A percentile compares a stretch with the other conserved stretches of the same genome.
Conservation (phyloP, 768 basidiomycete genomes). For the Boletales sp. region DNA sequence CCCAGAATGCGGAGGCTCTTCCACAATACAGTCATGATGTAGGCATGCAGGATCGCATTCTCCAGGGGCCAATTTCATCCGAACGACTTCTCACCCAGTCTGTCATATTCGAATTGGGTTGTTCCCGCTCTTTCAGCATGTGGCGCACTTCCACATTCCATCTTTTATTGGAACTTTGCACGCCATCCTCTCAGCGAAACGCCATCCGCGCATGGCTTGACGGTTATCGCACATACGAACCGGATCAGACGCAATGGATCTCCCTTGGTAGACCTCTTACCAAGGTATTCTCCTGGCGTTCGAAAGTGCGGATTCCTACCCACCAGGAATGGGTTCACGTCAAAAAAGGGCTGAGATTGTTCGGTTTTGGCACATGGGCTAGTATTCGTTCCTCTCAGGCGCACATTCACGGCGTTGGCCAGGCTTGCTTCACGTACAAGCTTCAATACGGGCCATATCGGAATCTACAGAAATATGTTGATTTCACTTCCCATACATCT, state of each 20-base stretch:
- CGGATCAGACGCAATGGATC: conserved; percentile 8
- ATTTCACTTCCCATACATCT: conserved; percentile 33
- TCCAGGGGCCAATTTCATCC: conserved; percentile 46
- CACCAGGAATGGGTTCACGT: conserved; percentile 17
- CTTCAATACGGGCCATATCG: conserved; percentile 33
- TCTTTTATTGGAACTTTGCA: conserved; percentile 35
- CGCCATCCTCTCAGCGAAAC: not conserved
- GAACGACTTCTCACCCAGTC: conserved; percentile 14
- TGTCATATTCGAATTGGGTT: conserved; percentile 40
- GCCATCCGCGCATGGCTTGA: conserved; percentile 1
- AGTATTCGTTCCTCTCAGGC: conserved; percentile 9
- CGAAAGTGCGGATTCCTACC: conserved; percentile 21
- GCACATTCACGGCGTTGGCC: conserved; percentile 13
- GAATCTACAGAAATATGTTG: conserved; percentile 35
- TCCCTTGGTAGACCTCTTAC: conserved; percentile 22
- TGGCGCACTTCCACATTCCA: conserved; percentile 31
- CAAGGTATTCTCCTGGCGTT: conserved; percentile 17
- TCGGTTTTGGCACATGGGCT: conserved; percentile 23
- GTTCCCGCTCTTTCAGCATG: conserved; percentile 34
- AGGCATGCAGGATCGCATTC: conserved; percentile 9
- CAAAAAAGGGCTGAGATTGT: conserved; percentile 29
- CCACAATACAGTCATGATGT: too few relatives aligned
- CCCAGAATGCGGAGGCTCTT: not conserved
- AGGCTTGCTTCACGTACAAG: conserved; percentile 25
- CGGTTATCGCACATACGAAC: not conserved